Evolutionary conservation across 1,139 yeast species (phyloP), one percentile per base, ranked within the genome.

Genomic region (Debaryomyces robertsiae): DNA sequence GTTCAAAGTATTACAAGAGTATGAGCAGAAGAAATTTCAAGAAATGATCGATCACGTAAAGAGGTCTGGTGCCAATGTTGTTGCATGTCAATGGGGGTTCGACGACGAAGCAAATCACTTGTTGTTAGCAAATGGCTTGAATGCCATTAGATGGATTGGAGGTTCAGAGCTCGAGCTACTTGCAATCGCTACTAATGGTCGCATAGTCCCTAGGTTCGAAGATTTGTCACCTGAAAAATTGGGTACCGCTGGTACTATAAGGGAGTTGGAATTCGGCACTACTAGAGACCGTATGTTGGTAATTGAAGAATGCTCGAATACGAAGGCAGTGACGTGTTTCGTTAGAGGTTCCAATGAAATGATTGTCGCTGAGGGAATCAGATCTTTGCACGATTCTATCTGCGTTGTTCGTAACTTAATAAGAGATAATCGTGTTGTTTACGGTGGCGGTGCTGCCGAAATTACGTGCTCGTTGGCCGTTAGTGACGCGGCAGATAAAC

Each of bases 381-480:
- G 99, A 65, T 98, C 98, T 1, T 75, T 94, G 46, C 98, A 93
- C 60, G 99, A 94, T 62, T 89, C 98, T 4, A 72, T 94, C 45
- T 93, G 98, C 70, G 98, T 94, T 39, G 98, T 94, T 25, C 87
- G 98, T 70, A 94, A 94, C 68, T 78, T 94, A 60, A 84, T 94
- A 42, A 82, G 85, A 59, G 98, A 94, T 61, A 84, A 82, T 61
- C 79, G 97, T 65, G 89, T 94, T 36, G 98, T 94, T 11, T 94
- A 94, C 59, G 98, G 98, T 49, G 98, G 98, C 53, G 99, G 98
- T 54, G 96, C 98, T 15, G 94, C 98, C 18, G 99, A 94, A 68
- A 81, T 93, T 42, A 76, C 97, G 1, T 86, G 96, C 70, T 90
- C 98, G 11, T 69, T 93, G 51, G 95, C 95, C 9, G 96, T 94